Conservation (phyloP, 257 asterid species). For the Henckelia pumila region DNA sequence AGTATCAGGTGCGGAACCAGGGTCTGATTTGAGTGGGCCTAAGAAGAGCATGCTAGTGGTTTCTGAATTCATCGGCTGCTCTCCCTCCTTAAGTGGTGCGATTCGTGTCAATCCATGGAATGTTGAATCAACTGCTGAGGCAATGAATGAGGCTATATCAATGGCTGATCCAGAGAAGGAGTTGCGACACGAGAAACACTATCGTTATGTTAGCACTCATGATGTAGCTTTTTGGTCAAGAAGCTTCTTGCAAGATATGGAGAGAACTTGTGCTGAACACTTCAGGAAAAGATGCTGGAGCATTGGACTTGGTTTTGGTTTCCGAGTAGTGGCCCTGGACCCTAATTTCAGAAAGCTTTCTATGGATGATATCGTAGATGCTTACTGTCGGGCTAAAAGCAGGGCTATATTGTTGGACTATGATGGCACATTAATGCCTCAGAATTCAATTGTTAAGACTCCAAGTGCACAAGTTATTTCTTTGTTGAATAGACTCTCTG, state of each 20-base stretch:
- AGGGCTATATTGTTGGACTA: constrained; percentile 52
- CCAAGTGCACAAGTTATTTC: constrained; percentile 37
- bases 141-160: constrained; percentile 33
- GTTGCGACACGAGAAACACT: constrained; percentile 52
- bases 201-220: constrained; percentile 50
- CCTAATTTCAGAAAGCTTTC: constrained; percentile 44
- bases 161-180: constrained; percentile 39
- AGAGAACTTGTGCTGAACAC: constrained; percentile 43
- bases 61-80: constrained; percentile 51
- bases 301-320: constrained; percentile 45
- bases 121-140: constrained; percentile 47
- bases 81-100: constrained; percentile 51
- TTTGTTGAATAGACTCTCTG: constrained; percentile 32
- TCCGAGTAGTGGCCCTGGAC: constrained; percentile 46
- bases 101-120: constrained; percentile 55
- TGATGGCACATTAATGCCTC: constrained; percentile 52
- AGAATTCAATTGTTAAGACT: constrained; percentile 32
- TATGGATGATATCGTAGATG: constrained; percentile 31
- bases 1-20: constrained; percentile 37
- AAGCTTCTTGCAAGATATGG: constrained; percentile 49
- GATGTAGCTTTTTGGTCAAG: constrained; percentile 51
- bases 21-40: constrained; percentile 29
- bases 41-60: constrained; percentile 52
- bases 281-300: constrained; percentile 46
- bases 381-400: constrained; percentile 34